Conservation (phyloP, 1,139 yeast species). For the Pneumocystis oryctolagi region DNA sequence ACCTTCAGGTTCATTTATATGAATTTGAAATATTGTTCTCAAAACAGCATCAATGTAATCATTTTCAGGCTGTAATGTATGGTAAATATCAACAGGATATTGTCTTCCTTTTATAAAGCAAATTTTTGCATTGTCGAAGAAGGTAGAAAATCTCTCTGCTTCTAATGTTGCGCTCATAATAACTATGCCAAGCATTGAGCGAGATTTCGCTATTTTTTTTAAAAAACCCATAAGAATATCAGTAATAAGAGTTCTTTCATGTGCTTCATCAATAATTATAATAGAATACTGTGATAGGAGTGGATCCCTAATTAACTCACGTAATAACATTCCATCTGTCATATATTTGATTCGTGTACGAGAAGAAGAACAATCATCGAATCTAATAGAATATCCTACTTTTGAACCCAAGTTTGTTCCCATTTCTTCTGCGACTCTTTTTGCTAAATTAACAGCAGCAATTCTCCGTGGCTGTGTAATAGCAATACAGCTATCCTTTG, state of each 20-base stretch:
- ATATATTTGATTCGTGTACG: conserved; percentile 63
- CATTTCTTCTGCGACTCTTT: conserved; percentile 79
- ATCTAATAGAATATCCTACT: conserved; percentile 93
- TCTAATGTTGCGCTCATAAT: conserved; percentile 94
- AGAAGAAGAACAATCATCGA: conserved; percentile 39
- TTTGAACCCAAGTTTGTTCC: conserved; percentile 52
- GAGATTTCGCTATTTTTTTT: conserved; percentile 40
- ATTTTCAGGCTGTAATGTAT: conserved; percentile 46
- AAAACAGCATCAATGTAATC: conserved; percentile 74
- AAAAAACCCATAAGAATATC: conserved; percentile 81
- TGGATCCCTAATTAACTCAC: conserved; percentile 75
- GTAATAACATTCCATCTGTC: conserved; percentile 92
- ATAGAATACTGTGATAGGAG: conserved; percentile 51
- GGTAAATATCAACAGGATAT: conserved; percentile 64
- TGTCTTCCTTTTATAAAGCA: conserved; percentile 79
- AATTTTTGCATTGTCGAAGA: conserved; percentile 66
- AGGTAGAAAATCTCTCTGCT: conserved; percentile 72
- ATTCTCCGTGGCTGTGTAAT: conserved; percentile 96
- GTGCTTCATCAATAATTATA: conserved; percentile 90
- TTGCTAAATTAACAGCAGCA: conserved; percentile 88
- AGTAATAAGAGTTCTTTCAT: conserved; percentile 84
- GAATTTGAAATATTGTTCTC: conserved; percentile 61
- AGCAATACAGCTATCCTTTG: conserved; percentile 45
- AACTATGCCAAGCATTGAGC: conserved; percentile 37
- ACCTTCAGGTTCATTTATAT: conserved; percentile 61